phyloP scores from a whole-genome alignment of 1,284 basidiomycete genomes.

The Papiliotrema nemorosa region DNA sequence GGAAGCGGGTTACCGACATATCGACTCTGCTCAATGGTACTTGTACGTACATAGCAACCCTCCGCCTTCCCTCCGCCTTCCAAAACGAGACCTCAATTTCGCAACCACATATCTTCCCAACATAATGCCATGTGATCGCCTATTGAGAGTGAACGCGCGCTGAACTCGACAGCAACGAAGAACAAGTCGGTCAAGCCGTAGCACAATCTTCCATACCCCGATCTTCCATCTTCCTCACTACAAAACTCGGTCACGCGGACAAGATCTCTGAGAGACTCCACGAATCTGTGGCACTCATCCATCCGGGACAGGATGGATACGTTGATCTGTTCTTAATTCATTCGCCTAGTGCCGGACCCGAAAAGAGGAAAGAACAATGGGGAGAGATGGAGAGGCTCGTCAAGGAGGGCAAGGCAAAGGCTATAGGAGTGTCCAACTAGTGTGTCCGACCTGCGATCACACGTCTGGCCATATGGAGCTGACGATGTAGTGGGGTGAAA shows the following conservation, averaged over 20 bases:
- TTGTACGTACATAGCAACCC: conserved; percentile 14
- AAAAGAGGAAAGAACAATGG: conserved; percentile 28
- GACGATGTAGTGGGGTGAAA: conserved; percentile 57
- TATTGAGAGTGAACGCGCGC: no score
- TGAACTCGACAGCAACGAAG: conserved; percentile 17
- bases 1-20: conserved; percentile 61
- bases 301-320: conserved; percentile 53
- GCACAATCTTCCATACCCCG: conserved; percentile 29
- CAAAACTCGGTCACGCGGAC: conserved; percentile 60
- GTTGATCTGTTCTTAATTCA: conserved; percentile 76
- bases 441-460: conserved; percentile 42
- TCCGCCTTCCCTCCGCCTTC: background rate
- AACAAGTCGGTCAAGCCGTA: conserved; percentile 28
- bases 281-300: conserved; percentile 57
- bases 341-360: conserved; percentile 30
- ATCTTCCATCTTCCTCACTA: conserved; percentile 50
- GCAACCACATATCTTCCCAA: background rate
- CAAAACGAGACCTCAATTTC: background rate
- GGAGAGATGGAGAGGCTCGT: conserved; percentile 40
- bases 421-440: conserved; percentile 75
- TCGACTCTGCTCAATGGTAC: conserved; percentile 39
- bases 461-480: background rate
- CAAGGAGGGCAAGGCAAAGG: conserved; percentile 61
- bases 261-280: conserved; percentile 58
- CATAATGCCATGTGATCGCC: background rate